Conservation (phyloP, 257 asterid genomes). For the Solanum piurae region DNA sequence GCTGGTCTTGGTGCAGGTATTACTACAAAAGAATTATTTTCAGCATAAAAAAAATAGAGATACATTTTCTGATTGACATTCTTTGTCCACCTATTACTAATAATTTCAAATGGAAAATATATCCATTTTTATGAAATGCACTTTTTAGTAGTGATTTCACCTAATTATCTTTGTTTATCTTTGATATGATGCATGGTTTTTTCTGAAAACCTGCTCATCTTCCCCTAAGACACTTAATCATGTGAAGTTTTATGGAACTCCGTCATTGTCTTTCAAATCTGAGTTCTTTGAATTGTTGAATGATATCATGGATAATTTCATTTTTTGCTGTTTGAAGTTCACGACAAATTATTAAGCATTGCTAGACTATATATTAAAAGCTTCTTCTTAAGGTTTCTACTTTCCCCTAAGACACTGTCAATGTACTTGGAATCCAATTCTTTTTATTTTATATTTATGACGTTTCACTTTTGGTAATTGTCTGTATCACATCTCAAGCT, state of each 20-base stretch:
- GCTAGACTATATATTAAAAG: not conserved
- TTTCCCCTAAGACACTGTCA: not conserved
- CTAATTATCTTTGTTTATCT: not conserved
- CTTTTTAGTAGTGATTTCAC: not conserved
- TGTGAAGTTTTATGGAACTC: not conserved
- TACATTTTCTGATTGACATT: not conserved
- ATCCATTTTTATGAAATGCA: not conserved
- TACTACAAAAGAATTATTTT: not conserved
- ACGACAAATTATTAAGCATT: not conserved
- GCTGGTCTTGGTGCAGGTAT: conserved; percentile 95
- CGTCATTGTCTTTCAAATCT: not conserved
- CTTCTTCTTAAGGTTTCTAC: not conserved
- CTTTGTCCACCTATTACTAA: not conserved
- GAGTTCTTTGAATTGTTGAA: not conserved
- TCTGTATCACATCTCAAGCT: not conserved
- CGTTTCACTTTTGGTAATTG: not conserved
- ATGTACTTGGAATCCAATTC: not conserved
- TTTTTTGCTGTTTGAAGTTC: not conserved
- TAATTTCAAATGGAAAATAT: not conserved
- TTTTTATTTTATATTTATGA: not conserved
- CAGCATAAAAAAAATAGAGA: not conserved
- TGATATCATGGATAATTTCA: not conserved
- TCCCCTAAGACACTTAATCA: not conserved
- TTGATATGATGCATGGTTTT: not conserved
- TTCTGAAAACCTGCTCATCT: not conserved